A percentile compares a stretch with the other conserved stretches of the same genome.
Conservation (phyloP, 306 rosid genomes). For the Lotus japonicus region DNA sequence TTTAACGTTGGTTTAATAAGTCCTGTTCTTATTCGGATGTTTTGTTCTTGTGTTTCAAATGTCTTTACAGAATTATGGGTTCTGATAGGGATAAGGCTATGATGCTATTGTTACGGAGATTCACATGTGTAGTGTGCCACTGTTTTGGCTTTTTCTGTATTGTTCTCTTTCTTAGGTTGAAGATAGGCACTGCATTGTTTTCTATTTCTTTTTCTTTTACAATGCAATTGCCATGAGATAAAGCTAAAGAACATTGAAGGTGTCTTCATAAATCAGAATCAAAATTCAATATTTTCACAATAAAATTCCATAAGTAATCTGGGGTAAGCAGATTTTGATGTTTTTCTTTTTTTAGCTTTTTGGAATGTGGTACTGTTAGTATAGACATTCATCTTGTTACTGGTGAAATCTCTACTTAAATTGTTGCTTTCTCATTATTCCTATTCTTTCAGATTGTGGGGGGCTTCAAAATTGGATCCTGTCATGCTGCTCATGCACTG, state of each 20-base stretch:
- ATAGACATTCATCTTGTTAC: background rate
- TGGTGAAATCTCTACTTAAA: conserved; percentile 1
- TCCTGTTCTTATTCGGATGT: background rate
- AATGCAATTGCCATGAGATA: background rate
- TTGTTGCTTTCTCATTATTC: background rate
- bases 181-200: background rate
- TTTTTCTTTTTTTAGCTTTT: background rate
- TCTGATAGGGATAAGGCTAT: background rate
- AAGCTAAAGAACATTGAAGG: background rate
- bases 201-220: background rate
- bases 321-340: background rate
- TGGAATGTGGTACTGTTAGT: conserved; percentile 4
- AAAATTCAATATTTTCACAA: conserved; percentile 1
- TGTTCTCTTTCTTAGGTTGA: background rate
- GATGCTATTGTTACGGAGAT: background rate
- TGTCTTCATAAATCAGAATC: background rate
- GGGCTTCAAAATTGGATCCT: conserved; percentile 4
- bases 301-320: background rate
- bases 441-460: conserved; percentile 8
- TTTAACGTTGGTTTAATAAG: background rate
- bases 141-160: conserved; percentile 22
- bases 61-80: background rate
- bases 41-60: background rate
- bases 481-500: background rate
- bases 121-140: conserved; percentile 5